A percentile compares a stretch with the other conserved stretches of the same genome.
Conservation (phyloP, 2,329 filamentous ascomycete genomes). For the Neopestalotiopsis rosae region DNA sequence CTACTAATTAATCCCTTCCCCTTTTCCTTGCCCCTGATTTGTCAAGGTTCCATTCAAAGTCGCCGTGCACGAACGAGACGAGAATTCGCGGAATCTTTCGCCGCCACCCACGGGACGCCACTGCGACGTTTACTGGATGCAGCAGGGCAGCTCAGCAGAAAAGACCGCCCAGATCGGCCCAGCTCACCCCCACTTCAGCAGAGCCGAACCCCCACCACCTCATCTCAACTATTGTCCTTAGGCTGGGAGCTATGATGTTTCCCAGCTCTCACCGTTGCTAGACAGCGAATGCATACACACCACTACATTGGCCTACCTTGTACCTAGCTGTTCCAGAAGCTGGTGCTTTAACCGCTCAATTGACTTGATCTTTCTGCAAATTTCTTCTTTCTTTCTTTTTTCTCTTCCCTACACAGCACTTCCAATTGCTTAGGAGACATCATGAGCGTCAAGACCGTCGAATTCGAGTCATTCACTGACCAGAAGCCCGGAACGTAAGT, state of each 20-base stretch:
- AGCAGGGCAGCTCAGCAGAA: not conserved
- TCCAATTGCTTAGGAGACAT: slow-evolving; percentile 31
- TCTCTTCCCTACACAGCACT: slow-evolving; percentile 14
- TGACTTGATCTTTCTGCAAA: not conserved
- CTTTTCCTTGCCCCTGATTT: slow-evolving; percentile 1
- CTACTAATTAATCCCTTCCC: not conserved
- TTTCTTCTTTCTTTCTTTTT: not conserved
- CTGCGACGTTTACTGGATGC: not conserved
- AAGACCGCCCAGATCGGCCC: not conserved
- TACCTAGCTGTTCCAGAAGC: not conserved
- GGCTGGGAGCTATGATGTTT: slow-evolving; percentile 8
- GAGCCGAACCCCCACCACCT: slow-evolving; percentile 10
- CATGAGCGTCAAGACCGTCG: slow-evolving; percentile 79
- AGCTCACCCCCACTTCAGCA: slow-evolving; percentile 5
- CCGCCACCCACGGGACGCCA: slow-evolving; percentile 14
- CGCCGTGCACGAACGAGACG: slow-evolving; percentile 1
- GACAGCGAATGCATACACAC: not conserved
- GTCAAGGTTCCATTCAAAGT: not conserved
- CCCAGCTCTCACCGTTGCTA: not conserved
- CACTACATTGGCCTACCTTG: not conserved
- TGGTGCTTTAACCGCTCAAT: slow-evolving; percentile 5
- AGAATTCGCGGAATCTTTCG: slow-evolving; percentile 15
- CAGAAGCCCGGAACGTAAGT: slow-evolving; percentile 99
- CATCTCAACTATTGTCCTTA: not conserved
- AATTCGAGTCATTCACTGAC: slow-evolving; percentile 86